Conservation (phyloP, 169 alveolate species). For the Plasmodium adleri region DNA sequence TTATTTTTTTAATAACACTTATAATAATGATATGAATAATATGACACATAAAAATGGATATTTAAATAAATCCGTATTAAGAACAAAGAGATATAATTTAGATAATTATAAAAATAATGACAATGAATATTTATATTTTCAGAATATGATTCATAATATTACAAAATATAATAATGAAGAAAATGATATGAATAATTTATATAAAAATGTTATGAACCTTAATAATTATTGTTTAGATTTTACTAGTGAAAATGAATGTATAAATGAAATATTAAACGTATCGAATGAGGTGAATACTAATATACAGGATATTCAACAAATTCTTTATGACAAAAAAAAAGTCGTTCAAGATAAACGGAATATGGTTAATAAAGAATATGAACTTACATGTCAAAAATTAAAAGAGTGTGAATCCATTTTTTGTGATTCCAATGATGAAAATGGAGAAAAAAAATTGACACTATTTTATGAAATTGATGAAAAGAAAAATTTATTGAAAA, state of each 20-base stretch:
- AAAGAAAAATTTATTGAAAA: conserved; percentile 39
- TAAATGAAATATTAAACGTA: conserved; percentile 22
- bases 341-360: conserved; percentile 53
- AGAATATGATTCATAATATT: conserved; percentile 35
- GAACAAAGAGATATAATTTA: neutral
- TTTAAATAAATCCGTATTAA: too few relatives aligned
- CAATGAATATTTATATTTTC: conserved; percentile 22
- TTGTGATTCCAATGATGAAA: conserved; percentile 55
- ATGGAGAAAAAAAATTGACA: conserved; percentile 51
- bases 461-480: conserved; percentile 72
- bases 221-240: conserved; percentile 27
- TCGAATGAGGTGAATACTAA: conserved; percentile 34
- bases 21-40: neutral
- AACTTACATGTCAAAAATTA: conserved; percentile 39
- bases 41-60: neutral
- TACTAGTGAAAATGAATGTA: conserved; percentile 20
- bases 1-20: neutral
- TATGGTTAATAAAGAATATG: conserved; percentile 69
- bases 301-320: conserved; percentile 28
- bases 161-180: conserved; percentile 32
- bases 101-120: conserved; percentile 35
- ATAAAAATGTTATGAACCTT: conserved; percentile 27
- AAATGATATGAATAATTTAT: conserved; percentile 32
- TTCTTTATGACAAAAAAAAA: conserved; percentile 38
- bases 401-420: conserved; percentile 70